Evolutionary conservation across 2,329 filamentous ascomycete species (phyloP), one percentile per base, ranked within the genome.

Genomic region (Septoria petroselini): DNA sequence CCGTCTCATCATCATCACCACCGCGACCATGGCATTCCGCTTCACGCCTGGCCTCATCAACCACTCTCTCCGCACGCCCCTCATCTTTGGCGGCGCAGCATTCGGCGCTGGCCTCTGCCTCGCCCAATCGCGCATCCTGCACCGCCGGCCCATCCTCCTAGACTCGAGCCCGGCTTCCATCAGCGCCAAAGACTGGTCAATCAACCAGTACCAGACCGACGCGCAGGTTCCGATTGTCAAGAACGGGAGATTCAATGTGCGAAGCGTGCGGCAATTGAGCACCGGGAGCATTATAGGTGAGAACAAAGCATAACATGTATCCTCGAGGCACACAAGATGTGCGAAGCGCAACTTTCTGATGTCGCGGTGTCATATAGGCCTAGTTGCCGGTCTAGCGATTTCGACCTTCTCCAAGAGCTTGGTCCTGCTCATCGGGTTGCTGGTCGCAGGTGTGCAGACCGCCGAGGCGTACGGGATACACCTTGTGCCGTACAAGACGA

Each of bases 341-440:
- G n/a, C n/a, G n/a, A n/a, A n/a, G n/a, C n/a, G n/a, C n/a, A n/a
- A n/a, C n/a, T n/a, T 31, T n/a, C 14, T 33, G 12, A 39, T 15
- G 19, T 3, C 15, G 8, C n/a, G n/a, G n/a, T n/a, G 6, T 27
- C 23, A 3, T 11, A 33, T 40, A 84, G 83, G 84, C 14, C 79
- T 86, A 48, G 60, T 78, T n/a, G 70, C 77, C 2, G 85, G 85
- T 1, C 61, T 91, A 25, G 70, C 84, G 0, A 76, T 90, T 19
- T 82, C 82, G 51, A 72, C 85, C 12, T 88, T 91, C 66, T 88
- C 84, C 7, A 81, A 81, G 63, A 81, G 84, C 1, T 71, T 91
- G 40, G 83, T 85, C 1, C 62, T 90, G 12, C 66, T 91, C 15
- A 70, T 86, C 15, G 85, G 86, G 0, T 62, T 88, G 9, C 68